These are phyloP conservation scores for Metschnikowia santaceciliae DNA, from an alignment of 805 yeast genomes.

Conservation along the genomic window DNA sequence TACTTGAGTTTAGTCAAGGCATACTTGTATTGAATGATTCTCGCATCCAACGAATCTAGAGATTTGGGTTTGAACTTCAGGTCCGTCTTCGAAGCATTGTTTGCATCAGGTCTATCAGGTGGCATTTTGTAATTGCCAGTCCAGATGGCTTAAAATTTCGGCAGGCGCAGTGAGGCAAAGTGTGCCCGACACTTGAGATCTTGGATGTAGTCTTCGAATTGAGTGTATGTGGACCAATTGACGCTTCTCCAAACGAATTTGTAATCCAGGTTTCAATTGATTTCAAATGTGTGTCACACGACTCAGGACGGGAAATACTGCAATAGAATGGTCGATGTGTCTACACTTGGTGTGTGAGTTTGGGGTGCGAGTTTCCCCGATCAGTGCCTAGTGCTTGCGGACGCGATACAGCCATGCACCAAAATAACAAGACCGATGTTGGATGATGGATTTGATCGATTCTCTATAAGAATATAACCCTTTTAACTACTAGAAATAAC, in stretches of 20 bases:
- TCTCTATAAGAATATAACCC: neutral
- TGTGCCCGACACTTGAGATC: neutral
- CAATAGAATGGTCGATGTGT: neutral
- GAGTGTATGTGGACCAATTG: neutral
- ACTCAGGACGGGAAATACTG: neutral
- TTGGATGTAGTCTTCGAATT: neutral
- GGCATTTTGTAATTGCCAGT: neutral
- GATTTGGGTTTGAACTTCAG: conserved; percentile 6
- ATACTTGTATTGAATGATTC: conserved; percentile 55
- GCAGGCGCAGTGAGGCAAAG: neutral
- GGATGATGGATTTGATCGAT: neutral
- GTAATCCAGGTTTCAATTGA: neutral
- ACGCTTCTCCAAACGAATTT: neutral
- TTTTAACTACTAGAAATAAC: neutral
- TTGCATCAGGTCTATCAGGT: neutral
- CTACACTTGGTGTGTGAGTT: neutral
- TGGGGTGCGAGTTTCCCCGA: conserved; percentile 2
- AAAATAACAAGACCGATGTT: neutral
- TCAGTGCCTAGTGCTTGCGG: neutral
- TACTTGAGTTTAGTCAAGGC: conserved; percentile 45
- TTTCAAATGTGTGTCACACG: neutral
- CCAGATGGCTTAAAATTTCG: neutral
- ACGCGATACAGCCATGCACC: neutral
- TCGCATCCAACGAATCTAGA: conserved; percentile 48
- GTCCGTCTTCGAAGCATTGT: neutral